Evolutionary conservation across 2,329 filamentous ascomycete genomes (phyloP), one percentile per base, ranked within the genome.

Genomic region (Colletotrichum cuscutae): DNA sequence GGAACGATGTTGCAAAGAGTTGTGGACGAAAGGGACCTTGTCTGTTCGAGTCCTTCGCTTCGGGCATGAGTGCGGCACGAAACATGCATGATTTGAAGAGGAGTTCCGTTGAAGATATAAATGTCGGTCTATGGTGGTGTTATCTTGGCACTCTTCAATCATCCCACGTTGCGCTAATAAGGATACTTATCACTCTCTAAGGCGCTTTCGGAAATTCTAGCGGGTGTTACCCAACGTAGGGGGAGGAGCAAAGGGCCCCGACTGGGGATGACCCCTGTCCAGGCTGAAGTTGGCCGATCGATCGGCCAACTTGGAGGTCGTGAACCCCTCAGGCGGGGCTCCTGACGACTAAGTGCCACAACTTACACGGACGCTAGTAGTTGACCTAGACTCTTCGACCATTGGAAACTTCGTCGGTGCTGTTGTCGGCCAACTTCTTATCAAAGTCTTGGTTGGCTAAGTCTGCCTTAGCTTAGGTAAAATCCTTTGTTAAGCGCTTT

Each of bases 161-260:
- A 49, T 32, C 28, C 32, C 54, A 26, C 32, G 42, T 32, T 37
- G 53, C 67, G 56, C 32, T 71, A 62, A 63, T 35, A 30, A 5
- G 28, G 32, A 42, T 63, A 68, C 64, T 42, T 68, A 63, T 71
- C 64, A 68, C 28, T 26, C 69, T 58, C 24, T 24, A n/a, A 6
- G 19, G 12, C 37, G 42, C 7, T 58, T 57, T 46, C 15, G 49
- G 28, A 19, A 19, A 9, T 42, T 32, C 1, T 42, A 6, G 32
- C n/a, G n/a, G 13, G 35, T 42, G 52, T 65, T 69, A 65, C 59
- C 67, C 12, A 11, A 12, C 5, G 46, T 26, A n/a, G 28, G 30
- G 15, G 3, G 26, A 46, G 22, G 37, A 24, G 37, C 13, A 30
- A 15, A n/a, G 46, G 52, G 13, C 32, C 7, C 6, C 1, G 49